Evolutionary conservation across 371 early-diverging fungal species (phyloP).

Genomic region (Mortierella sp.): DNA sequence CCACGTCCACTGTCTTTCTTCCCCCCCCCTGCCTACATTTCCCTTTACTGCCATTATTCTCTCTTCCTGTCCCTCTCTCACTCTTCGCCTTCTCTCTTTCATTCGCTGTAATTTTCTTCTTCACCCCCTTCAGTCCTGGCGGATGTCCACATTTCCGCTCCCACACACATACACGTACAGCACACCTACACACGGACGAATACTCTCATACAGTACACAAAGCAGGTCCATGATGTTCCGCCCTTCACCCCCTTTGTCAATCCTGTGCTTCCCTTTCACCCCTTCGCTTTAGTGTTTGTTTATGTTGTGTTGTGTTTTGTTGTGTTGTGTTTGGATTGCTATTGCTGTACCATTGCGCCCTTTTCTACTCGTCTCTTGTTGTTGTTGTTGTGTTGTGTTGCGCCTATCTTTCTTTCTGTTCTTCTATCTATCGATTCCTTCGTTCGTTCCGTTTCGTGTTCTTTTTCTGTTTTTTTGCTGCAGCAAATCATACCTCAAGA

Average conservation of each 20-base stretch:
- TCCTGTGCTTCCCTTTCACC: neutral
- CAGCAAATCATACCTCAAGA: neutral
- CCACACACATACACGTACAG: neutral
- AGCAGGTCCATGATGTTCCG: neutral
- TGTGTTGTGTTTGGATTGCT: neutral
- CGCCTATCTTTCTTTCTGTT: neutral
- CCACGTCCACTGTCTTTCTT: neutral
- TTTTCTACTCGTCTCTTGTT: neutral
- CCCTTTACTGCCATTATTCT: neutral
- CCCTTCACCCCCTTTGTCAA: neutral
- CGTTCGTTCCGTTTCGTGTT: neutral
- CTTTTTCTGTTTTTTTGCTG: neutral
- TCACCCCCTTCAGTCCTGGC: slow-evolving; percentile 5
- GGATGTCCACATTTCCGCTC: neutral
- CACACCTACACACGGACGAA: neutral
- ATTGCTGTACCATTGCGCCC: neutral
- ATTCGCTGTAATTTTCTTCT: neutral
- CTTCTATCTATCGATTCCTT: neutral
- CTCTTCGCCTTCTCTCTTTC: neutral
- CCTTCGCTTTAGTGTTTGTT: neutral
- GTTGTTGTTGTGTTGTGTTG: neutral
- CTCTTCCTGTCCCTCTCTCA: neutral
- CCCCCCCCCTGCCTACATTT: neutral
- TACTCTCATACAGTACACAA: neutral
- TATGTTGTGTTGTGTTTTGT: neutral